phyloP scores from a whole-genome alignment of 2,329 filamentous ascomycete genomes.

The Cytospora chrysosperma region DNA sequence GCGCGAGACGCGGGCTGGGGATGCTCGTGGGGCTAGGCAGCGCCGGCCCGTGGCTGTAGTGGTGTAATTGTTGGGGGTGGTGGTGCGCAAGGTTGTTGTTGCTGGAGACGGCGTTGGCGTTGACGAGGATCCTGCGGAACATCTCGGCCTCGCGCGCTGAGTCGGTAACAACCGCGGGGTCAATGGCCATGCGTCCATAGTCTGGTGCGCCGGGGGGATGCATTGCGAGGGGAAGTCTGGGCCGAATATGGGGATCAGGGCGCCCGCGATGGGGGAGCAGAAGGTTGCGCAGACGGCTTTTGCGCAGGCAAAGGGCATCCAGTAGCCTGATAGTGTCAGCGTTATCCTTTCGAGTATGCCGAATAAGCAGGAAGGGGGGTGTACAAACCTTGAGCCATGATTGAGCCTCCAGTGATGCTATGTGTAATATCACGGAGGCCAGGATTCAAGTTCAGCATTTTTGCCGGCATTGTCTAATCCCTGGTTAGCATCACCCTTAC shows the following conservation, averaged over 20 bases:
- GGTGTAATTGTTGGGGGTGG: conserved; percentile 14
- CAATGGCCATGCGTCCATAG: conserved; percentile 68
- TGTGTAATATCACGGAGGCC: conserved; percentile 87
- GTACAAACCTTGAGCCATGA: conserved; percentile 77
- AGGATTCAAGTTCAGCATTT: conserved; percentile 74
- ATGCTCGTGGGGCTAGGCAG: conserved; percentile 28
- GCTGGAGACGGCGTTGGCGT: conserved; percentile 22
- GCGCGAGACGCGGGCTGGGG: conserved; percentile 20
- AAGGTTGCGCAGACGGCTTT: conserved; percentile 87
- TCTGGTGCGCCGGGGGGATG: conserved; percentile 60
- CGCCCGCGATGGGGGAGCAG: conserved; percentile 79
- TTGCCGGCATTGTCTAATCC: conserved; percentile 78
- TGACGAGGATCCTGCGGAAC: conserved; percentile 39
- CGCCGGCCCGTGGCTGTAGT: conserved; percentile 22
- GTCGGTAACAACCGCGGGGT: conserved; percentile 50
- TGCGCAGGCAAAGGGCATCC: conserved; percentile 90
- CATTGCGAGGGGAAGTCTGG: conserved; percentile 75
- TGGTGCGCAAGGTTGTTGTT: conserved; percentile 23
- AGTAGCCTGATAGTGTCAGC: conserved; percentile 70
- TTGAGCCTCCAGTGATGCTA: conserved; percentile 90
- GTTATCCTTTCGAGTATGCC: background rate
- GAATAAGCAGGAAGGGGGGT: background rate
- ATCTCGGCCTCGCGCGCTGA: conserved; percentile 51
- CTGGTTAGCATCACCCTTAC: conserved; percentile 10
- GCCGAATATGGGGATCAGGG: conserved; percentile 88